A percentile compares a stretch with the other conserved stretches of the same genome.
Conservation (phyloP, 2,329 filamentous ascomycete genomes). For the Penicillium sp. region DNA sequence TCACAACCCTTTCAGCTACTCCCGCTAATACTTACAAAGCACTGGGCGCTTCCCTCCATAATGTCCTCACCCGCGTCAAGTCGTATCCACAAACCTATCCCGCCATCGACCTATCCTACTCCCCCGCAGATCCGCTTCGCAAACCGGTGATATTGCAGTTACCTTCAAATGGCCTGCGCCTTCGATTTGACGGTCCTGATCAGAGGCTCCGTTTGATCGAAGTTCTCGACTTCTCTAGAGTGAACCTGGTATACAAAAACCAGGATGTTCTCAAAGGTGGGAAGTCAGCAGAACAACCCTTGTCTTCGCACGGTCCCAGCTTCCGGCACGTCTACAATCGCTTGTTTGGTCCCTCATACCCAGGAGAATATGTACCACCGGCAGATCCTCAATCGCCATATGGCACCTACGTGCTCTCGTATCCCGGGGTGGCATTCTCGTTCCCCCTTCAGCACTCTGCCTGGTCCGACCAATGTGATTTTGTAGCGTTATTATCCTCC, state of each 20-base stretch:
- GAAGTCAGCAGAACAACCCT: constrained; percentile 36
- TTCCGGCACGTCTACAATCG: constrained; percentile 91
- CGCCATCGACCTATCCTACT: constrained; percentile 79
- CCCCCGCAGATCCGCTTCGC: constrained; percentile 69
- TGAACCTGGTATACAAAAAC: constrained; percentile 76
- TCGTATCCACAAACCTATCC: constrained; percentile 80
- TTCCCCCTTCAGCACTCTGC: constrained; percentile 74
- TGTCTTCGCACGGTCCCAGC: constrained; percentile 61
- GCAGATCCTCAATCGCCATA: constrained; percentile 49
- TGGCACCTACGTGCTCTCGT: constrained; percentile 87
- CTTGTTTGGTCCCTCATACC: constrained; percentile 89
- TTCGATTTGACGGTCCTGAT: constrained; percentile 91
- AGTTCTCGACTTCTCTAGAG: constrained; percentile 84
- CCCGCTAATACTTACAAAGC: constrained; percentile 53
- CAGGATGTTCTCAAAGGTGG: constrained; percentile 69
- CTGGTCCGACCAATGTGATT: constrained; percentile 73
- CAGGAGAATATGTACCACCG: constrained; percentile 82
- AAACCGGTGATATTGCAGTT: constrained; percentile 74
- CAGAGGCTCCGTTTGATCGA: constrained; percentile 90
- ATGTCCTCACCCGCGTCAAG: constrained; percentile 83
- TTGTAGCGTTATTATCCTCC: constrained; percentile 81
- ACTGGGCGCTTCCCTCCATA: constrained; percentile 87
- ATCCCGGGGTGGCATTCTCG: constrained; percentile 89
- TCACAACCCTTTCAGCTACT: constrained; percentile 11
- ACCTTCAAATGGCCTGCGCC: constrained; percentile 79